Evolutionary conservation across 352 stramenopile species (phyloP).

Genomic region (Pythium plurisporium): DNA sequence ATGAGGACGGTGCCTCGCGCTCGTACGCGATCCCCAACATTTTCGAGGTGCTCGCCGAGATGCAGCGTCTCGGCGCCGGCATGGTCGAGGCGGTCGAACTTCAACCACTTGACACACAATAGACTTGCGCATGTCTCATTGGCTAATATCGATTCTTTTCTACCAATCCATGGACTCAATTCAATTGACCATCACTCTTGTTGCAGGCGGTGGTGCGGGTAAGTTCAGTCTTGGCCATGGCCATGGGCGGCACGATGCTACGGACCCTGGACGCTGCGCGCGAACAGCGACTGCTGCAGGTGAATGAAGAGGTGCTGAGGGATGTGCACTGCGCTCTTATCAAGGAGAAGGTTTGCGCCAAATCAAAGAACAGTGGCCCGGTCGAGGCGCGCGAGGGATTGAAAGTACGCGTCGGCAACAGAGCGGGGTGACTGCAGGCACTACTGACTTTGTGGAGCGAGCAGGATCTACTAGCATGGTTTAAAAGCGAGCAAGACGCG

Average conservation of each 20-base stretch:
- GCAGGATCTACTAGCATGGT: background rate
- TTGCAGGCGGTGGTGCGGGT: constrained; percentile 8
- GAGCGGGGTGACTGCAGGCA: no score
- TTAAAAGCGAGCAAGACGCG: background rate
- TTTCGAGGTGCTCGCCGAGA: constrained; percentile 72
- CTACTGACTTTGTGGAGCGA: no score
- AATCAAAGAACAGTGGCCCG: background rate
- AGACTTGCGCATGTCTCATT: constrained; percentile 14
- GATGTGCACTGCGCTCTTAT: background rate
- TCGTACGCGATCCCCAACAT: constrained; percentile 66
- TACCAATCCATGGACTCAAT: background rate
- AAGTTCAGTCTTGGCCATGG: background rate
- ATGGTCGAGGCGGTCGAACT: constrained; percentile 54
- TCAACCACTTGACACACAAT: constrained; percentile 41
- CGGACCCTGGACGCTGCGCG: constrained; percentile 8
- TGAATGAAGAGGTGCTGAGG: background rate
- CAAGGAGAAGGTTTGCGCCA: constrained; percentile 17
- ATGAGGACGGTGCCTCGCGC: constrained; percentile 20
- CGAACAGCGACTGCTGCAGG: background rate
- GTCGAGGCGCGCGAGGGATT: background rate
- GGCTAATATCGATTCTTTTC: constrained; percentile 6
- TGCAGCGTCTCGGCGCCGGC: constrained; percentile 57
- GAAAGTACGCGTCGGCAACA: no score
- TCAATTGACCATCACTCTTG: constrained; percentile 20
- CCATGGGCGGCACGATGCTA: constrained; percentile 9